phyloP scores from a whole-genome alignment of 176 grass and related monocot species.

The Aegilops umbellulata region DNA sequence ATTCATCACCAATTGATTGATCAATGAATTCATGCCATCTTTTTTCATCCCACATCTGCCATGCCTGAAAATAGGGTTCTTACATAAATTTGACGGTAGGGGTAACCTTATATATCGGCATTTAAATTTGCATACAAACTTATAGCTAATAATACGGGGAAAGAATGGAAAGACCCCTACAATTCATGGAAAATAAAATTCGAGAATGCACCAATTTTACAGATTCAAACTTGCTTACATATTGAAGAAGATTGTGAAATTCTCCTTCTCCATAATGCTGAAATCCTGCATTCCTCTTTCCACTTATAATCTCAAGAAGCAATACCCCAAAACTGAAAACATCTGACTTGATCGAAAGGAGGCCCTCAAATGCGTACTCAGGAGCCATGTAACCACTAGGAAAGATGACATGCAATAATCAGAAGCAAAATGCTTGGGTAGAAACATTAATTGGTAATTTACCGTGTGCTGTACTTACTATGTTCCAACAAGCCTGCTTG shows the following conservation, averaged over 20 bases:
- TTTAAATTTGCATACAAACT: not conserved
- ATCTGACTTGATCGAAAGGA: conserved; percentile 61
- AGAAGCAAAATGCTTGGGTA: conserved; percentile 28
- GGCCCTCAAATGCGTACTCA: conserved; percentile 54
- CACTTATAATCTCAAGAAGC: conserved; percentile 60
- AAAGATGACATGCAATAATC: conserved; percentile 6
- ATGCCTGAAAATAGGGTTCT: conserved; percentile 29
- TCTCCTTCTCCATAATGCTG: conserved; percentile 33
- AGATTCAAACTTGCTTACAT: conserved; percentile 24
- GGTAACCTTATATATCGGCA: not conserved
- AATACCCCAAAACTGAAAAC: conserved; percentile 66
- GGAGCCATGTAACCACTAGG: conserved; percentile 69
- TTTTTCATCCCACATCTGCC: conserved; percentile 33
- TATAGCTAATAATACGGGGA: not conserved
- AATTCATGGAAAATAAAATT: not conserved
- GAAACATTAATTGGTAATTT: conserved; percentile 16
- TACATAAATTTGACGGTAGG: not conserved
- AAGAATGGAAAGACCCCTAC: not conserved
- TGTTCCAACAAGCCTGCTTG: conserved; percentile 62
- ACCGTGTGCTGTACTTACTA: conserved; percentile 41
- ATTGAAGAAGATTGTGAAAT: conserved; percentile 47
- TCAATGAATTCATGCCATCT: conserved; percentile 33
- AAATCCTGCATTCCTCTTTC: conserved; percentile 36
- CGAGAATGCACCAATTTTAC: not conserved
- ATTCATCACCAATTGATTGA: conserved; percentile 44